Evolutionary conservation across 257 asterid species (phyloP).

Genomic region (Primulina tabacum): DNA sequence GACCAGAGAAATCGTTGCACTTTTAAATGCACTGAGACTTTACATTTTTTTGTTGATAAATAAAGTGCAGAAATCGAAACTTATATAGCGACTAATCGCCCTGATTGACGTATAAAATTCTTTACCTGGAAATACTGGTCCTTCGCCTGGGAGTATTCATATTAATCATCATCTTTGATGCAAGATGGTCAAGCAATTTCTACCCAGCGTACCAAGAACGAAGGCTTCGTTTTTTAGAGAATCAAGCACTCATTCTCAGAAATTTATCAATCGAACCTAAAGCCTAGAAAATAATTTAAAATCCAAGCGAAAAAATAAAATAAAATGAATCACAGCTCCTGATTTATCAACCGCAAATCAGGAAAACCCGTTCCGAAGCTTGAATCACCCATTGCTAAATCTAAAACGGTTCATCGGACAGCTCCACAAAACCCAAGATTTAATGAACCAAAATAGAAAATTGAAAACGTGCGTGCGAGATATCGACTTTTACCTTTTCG

Average conservation of each 20-base stretch:
- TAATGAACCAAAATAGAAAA: not conserved
- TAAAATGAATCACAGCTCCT: conserved; percentile 12
- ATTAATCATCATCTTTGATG: conserved; percentile 28
- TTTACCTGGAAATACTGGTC: conserved; percentile 28
- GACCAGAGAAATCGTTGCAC: not conserved
- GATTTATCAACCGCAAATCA: not conserved
- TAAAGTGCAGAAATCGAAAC: not conserved
- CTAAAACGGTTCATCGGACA: not conserved
- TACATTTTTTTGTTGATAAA: not conserved
- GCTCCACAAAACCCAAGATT: not conserved
- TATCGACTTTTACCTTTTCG: not conserved
- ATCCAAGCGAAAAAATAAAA: not conserved
- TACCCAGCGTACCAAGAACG: conserved; percentile 28
- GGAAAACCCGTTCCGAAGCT: conserved; percentile 4
- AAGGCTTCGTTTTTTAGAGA: conserved; percentile 21
- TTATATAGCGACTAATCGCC: not conserved
- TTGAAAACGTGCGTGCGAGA: not conserved
- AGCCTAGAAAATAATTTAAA: conserved; percentile 6
- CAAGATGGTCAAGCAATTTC: conserved; percentile 26
- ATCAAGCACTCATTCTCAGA: conserved; percentile 18
- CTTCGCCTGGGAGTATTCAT: conserved; percentile 51
- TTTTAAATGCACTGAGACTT: not conserved
- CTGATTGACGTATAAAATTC: conserved; percentile 3
- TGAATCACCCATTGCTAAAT: conserved; percentile 7
- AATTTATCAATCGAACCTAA: conserved; percentile 16